Evolutionary conservation across 2,329 filamentous ascomycete species (phyloP).

Genomic region (Beauveria medogensis): DNA sequence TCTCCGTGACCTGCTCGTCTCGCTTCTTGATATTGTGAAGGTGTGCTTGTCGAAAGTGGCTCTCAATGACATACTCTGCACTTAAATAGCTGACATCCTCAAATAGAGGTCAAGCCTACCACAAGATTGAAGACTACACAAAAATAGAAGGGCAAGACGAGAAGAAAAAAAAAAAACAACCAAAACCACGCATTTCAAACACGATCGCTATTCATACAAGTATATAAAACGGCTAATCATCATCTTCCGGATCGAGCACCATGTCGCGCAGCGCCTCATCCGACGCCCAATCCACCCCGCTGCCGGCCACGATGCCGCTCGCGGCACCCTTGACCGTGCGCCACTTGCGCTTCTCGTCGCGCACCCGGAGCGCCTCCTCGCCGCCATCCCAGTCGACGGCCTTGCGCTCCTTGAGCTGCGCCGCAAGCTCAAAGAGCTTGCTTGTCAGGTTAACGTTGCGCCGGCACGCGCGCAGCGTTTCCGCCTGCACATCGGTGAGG

Average conservation of each 20-base stretch:
- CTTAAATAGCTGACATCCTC: too few species aligned
- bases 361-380: conserved; percentile 48
- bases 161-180: too few species aligned
- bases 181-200: neutral
- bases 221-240: conserved; percentile 19
- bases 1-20: too few species aligned
- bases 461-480: conserved; percentile 46
- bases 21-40: too few species aligned
- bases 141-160: neutral
- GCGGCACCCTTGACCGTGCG: conserved; percentile 69
- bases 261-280: conserved; percentile 60
- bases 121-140: too few species aligned
- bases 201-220: neutral
- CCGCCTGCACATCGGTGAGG: conserved; percentile 48
- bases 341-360: conserved; percentile 57
- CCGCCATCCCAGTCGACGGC: conserved; percentile 46
- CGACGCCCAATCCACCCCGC: conserved; percentile 72
- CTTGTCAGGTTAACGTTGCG: conserved; percentile 56
- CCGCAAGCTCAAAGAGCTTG: conserved; percentile 55
- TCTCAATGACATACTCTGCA: too few species aligned
- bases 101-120: too few species aligned
- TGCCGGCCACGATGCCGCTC: conserved; percentile 72
- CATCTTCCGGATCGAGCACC: conserved; percentile 59
- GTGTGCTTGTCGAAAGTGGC: too few species aligned
- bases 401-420: conserved; percentile 44